Conservation (phyloP, 768 basidiomycete genomes). For the Tricholomella constricta region DNA sequence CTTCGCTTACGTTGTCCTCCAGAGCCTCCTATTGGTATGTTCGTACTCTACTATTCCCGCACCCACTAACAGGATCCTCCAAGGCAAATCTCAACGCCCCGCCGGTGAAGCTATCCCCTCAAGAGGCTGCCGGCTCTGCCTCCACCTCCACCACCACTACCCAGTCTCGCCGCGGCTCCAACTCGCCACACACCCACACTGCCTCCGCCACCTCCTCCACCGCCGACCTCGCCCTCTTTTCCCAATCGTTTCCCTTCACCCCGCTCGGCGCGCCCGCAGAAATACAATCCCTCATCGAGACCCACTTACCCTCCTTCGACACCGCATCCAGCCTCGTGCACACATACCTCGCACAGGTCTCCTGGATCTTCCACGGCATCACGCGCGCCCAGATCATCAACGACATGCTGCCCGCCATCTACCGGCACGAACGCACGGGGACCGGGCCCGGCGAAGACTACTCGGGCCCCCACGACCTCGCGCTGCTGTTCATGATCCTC, state of each 20-base stretch:
- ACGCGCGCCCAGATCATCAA: conserved; percentile 45
- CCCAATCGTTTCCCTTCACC: conserved; percentile 64
- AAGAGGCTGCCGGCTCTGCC: conserved; percentile 25
- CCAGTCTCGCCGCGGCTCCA: conserved; percentile 21
- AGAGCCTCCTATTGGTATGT: conserved; percentile 27
- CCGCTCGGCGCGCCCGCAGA: conserved; percentile 51
- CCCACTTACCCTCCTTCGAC: conserved; percentile 55
- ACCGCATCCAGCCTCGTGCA: conserved; percentile 47
- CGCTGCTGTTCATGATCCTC: conserved; percentile 49
- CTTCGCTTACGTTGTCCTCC: not conserved
- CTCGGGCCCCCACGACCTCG: conserved; percentile 49
- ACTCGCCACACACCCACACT: conserved; percentile 15
- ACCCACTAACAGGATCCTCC: not conserved
- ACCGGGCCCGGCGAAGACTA: conserved; percentile 33
- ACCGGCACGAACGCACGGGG: too few relatives aligned
- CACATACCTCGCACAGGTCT: conserved; percentile 48
- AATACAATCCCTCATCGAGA: conserved; percentile 51
- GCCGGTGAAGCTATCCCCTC: conserved; percentile 4
- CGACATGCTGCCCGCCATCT: conserved; percentile 44
- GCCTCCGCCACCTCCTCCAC: conserved; percentile 22
- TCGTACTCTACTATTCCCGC: not conserved
- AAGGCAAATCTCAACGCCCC: conserved; percentile 14
- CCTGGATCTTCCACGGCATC: conserved; percentile 55
- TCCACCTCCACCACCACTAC: conserved; percentile 24
- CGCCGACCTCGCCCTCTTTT: conserved; percentile 54